phyloP scores from a whole-genome alignment of 352 stramenopile species.

The Phytophthora kernoviae region DNA sequence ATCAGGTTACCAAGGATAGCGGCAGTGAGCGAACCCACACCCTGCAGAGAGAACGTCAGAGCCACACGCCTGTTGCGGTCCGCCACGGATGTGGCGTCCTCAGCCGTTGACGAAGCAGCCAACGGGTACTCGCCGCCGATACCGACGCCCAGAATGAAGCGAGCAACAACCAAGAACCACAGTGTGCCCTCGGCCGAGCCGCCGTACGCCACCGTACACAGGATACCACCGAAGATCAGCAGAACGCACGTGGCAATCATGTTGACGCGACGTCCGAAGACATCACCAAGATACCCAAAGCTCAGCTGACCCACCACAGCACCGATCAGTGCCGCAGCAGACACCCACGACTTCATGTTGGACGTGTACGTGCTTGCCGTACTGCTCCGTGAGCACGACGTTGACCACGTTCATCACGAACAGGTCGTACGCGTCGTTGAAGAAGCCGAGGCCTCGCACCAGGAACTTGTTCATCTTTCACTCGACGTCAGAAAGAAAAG shows the following conservation, averaged over 20 bases:
- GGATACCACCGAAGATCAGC: slow-evolving; percentile 66
- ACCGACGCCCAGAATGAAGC: slow-evolving; percentile 65
- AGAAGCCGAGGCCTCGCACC: slow-evolving; percentile 77
- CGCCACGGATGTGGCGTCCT: slow-evolving; percentile 53
- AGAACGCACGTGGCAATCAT: slow-evolving; percentile 74
- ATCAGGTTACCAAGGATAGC: slow-evolving; percentile 70
- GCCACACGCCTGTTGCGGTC: slow-evolving; percentile 64
- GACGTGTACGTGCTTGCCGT: slow-evolving; percentile 65
- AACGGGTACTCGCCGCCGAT: slow-evolving; percentile 64
- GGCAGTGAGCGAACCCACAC: slow-evolving; percentile 59
- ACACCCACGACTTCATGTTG: slow-evolving; percentile 65
- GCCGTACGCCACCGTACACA: slow-evolving; percentile 63
- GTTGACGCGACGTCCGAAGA: slow-evolving; percentile 66
- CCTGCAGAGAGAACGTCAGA: slow-evolving; percentile 72
- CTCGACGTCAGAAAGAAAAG: neutral
- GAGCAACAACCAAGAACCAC: slow-evolving; percentile 65
- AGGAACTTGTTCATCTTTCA: slow-evolving; percentile 63
- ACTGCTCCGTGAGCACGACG: slow-evolving; percentile 80
- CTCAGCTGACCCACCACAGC: slow-evolving; percentile 61
- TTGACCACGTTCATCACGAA: slow-evolving; percentile 87
- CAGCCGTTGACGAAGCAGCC: slow-evolving; percentile 56
- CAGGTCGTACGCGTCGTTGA: slow-evolving; percentile 81
- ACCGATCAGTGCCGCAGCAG: slow-evolving; percentile 58
- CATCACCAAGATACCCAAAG: slow-evolving; percentile 65
- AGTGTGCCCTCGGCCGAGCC: slow-evolving; percentile 44